Percentiles rank a stretch among this genome's conserved stretches.
Conservation (phyloP, 1,139 yeast species). For the Kodamaea sp. region DNA sequence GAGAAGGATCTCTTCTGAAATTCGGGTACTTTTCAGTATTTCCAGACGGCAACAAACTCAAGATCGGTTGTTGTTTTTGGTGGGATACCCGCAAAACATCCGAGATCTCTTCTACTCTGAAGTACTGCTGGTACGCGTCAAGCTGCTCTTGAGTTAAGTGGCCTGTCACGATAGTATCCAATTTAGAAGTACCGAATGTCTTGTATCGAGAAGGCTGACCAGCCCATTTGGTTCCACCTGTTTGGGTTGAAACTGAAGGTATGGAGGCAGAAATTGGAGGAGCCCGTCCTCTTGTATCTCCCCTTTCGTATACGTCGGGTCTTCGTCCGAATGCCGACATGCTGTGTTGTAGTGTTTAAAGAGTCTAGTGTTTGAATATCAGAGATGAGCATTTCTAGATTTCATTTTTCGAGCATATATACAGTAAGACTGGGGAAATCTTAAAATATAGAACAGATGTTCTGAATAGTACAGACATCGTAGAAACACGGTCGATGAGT, state of each 20-base stretch:
- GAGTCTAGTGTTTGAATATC: too few species aligned
- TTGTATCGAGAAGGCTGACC: slow-evolving; percentile 39
- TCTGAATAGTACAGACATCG: too few species aligned
- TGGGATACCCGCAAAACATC: slow-evolving; percentile 47
- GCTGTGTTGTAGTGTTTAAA: too few species aligned
- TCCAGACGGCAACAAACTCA: slow-evolving; percentile 40
- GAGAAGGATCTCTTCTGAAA: slow-evolving; percentile 71
- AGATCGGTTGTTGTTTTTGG: slow-evolving; percentile 49
- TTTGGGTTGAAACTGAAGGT: not conserved
- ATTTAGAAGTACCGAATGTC: slow-evolving; percentile 28
- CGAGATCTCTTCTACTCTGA: slow-evolving; percentile 77
- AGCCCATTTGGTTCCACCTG: slow-evolving; percentile 41
- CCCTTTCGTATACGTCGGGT: slow-evolving; percentile 1
- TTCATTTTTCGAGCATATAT: too few species aligned
- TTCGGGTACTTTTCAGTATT: slow-evolving; percentile 25
- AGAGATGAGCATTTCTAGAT: not conserved
- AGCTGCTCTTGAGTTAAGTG: slow-evolving; percentile 82
- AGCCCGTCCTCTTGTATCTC: slow-evolving; percentile 1
- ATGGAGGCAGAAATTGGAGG: not conserved
- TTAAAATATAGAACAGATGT: too few species aligned
- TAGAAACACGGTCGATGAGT: too few species aligned
- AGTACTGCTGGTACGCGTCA: slow-evolving; percentile 73
- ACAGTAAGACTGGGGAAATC: too few species aligned
- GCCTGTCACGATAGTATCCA: slow-evolving; percentile 47
- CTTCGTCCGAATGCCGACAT: not conserved